Conservation (phyloP, 371 early-diverging fungal species). For the Syncephalastrum monosporum region DNA sequence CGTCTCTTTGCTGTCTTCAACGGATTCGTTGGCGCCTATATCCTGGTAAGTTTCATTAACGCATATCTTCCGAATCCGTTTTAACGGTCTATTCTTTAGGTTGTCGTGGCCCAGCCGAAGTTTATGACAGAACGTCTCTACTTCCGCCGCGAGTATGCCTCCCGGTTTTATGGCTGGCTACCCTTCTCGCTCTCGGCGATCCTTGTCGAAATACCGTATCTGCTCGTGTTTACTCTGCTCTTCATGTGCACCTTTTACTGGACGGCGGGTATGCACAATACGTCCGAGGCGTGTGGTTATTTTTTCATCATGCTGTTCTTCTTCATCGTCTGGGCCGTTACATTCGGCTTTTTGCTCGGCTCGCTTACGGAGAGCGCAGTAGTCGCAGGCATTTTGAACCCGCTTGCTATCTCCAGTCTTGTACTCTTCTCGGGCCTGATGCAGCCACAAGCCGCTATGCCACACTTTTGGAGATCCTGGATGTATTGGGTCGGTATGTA, state of each 20-base stretch:
- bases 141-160: conserved; percentile 65
- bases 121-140: conserved; percentile 65
- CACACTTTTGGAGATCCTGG: conserved; percentile 64
- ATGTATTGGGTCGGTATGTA: conserved; percentile 58
- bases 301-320: conserved; percentile 55
- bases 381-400: conserved; percentile 58
- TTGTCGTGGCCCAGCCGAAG: conserved; percentile 47
- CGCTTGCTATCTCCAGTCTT: conserved; percentile 57
- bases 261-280: conserved; percentile 56
- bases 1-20: conserved; percentile 68
- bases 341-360: conserved; percentile 65
- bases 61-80: neutral
- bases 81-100: conserved; percentile 1
- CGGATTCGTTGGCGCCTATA: conserved; percentile 54
- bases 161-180: conserved; percentile 65
- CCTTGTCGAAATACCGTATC: conserved; percentile 56
- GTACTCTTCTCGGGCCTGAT: conserved; percentile 63
- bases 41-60: conserved; percentile 20
- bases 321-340: conserved; percentile 60
- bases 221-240: conserved; percentile 41
- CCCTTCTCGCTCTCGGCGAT: conserved; percentile 54
- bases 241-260: conserved; percentile 64
- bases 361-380: conserved; percentile 53
- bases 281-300: conserved; percentile 47
- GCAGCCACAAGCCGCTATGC: conserved; percentile 53